phyloP scores from a whole-genome alignment of 2,329 filamentous ascomycete genomes.

The Phaeosphaeria sp. region DNA sequence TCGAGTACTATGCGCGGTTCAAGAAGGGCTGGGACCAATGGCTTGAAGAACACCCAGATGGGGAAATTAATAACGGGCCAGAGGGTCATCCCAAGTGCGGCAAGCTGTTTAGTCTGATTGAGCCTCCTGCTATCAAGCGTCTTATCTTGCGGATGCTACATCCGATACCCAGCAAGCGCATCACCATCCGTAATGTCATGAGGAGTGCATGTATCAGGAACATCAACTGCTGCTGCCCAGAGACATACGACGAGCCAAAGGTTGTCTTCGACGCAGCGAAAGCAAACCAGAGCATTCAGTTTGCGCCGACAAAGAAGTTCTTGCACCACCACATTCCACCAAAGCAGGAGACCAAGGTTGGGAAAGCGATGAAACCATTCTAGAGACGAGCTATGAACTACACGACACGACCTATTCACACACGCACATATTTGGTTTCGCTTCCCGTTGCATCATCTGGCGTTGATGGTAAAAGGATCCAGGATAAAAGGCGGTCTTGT shows the following conservation, averaged over 20 bases:
- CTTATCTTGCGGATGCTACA: conserved; percentile 83
- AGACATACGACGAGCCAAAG: conserved; percentile 71
- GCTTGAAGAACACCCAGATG: conserved; percentile 63
- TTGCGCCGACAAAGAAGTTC: conserved; percentile 48
- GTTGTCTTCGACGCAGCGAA: conserved; percentile 65
- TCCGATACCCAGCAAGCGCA: conserved; percentile 74
- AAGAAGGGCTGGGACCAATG: conserved; percentile 73
- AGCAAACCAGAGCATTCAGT: conserved; percentile 42
- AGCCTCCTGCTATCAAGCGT: conserved; percentile 69
- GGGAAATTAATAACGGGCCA: conserved; percentile 59
- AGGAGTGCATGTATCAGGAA: conserved; percentile 75
- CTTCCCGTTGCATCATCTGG: conserved; percentile 11
- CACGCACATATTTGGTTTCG: neutral
- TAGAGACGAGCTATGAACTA: conserved; percentile 32
- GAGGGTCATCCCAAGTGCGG: conserved; percentile 69
- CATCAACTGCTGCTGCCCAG: conserved; percentile 80
- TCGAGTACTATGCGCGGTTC: conserved; percentile 69
- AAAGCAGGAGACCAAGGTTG: conserved; percentile 45
- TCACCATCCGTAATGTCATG: conserved; percentile 72
- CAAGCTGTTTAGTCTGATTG: conserved; percentile 72
- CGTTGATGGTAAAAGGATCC: conserved; percentile 15
- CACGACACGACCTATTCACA: neutral
- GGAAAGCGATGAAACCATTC: conserved; percentile 46
- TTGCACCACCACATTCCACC: conserved; percentile 55
- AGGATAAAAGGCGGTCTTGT: conserved; percentile 6